Percentiles rank a stretch among this genome's conserved stretches.
Conservation (phyloP, 768 basidiomycete genomes). For the Neoboletus subvelutipes region DNA sequence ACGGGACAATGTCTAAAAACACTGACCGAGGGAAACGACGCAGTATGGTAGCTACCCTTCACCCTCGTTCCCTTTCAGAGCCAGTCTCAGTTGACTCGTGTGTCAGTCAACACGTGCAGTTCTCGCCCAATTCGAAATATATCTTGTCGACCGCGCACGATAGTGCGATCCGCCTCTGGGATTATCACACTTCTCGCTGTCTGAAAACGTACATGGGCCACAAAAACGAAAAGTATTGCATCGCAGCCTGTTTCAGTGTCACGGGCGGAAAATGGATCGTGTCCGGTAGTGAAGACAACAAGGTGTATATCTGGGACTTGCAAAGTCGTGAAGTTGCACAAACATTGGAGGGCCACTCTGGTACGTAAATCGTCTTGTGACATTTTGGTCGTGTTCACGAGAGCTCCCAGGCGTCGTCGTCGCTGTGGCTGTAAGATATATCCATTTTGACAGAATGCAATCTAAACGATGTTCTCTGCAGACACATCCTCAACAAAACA, state of each 20-base stretch:
- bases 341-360: constrained; percentile 71
- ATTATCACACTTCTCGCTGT: constrained; percentile 87
- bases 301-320: constrained; percentile 88
- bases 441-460: not conserved
- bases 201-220: constrained; percentile 90
- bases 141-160: constrained; percentile 94
- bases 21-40: constrained; percentile 84
- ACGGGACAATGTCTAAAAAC: constrained; percentile 97
- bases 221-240: constrained; percentile 78
- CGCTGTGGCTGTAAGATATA: constrained; percentile 71
- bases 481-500: constrained; percentile 85
- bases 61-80: no score
- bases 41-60: constrained; percentile 58
- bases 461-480: constrained; percentile 27
- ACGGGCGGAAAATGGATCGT: constrained; percentile 90
- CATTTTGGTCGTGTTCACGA: not conserved
- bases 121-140: constrained; percentile 95
- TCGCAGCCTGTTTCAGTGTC: constrained; percentile 80
- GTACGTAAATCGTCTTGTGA: constrained; percentile 33
- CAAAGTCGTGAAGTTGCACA: constrained; percentile 86
- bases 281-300: constrained; percentile 88
- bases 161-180: constrained; percentile 91
- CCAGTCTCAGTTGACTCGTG: not conserved
- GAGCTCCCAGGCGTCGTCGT: constrained; percentile 55
- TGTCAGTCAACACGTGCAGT: constrained; percentile 80